Evolutionary conservation across 1,284 basidiomycete species (phyloP), one percentile per base, ranked within the genome.

Genomic region (Ustilago crameri): DNA sequence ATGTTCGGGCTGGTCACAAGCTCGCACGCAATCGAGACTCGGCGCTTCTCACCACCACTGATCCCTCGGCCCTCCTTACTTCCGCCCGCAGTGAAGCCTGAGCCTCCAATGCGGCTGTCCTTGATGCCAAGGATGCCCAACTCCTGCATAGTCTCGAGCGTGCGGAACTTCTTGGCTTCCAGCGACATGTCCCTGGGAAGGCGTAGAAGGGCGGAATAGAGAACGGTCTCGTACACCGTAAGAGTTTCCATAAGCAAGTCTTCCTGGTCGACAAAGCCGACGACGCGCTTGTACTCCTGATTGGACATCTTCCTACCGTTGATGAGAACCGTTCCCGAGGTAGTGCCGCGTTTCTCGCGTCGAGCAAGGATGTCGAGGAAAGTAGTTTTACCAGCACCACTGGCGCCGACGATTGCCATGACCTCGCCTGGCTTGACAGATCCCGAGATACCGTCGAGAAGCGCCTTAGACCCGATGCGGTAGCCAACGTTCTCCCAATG

Each of bases 221-320:
- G 84, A 15, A 98, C 91, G 0, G 95, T 97, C 86, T 98, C 95
- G 83, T 97, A 98, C 12, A 98, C 95, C 1, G 95, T 98, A 82
- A 98, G 85, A 1, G 95, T 98, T 76, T 91, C 89, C 90, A 98
- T 94, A 53, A 98, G 86, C 8, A 94, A 95, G 83, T 98, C 95
- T 84, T 98, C 95, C 84, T 98, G 95, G 83, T 98, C 95, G 51
- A 98, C 95, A 76, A 92, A 98, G 32, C 95, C 95, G 63, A 91
- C 89, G 10, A 97, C 90, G 27, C 89, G 88, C 80, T 90, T 90
- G 87, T 93, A 97, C 78, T 91, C 89, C 37, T 87, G 85, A 77
- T 93, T 87, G 45, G 86, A 86, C 42, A 96, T 90, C 62, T 88
- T 87, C 3, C 92, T 87, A 0, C 95, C 94, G 79, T 98, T 98